Percentiles rank a stretch among this genome's conserved stretches.
Evolutionary conservation across 2,329 filamentous ascomycete genomes (phyloP).

Genomic region (Coccinonectria pachysandricola): DNA sequence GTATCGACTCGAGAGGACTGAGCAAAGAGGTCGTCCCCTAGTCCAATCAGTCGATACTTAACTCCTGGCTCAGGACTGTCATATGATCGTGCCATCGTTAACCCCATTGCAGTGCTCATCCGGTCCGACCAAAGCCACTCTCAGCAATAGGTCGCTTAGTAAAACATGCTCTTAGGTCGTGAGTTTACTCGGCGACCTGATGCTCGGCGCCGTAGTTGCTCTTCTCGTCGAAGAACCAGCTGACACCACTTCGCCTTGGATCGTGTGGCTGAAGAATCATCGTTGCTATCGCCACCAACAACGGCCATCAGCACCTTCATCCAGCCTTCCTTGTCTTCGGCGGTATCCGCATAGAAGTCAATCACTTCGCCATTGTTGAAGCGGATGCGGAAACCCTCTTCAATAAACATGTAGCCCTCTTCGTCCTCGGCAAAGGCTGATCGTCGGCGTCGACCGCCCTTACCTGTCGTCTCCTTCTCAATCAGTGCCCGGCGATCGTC

Average conservation of each 20-base stretch:
- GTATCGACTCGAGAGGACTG: conserved; percentile 9
- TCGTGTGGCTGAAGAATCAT: conserved; percentile 31
- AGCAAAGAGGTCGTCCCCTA: conserved; percentile 16
- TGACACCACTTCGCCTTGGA: conserved; percentile 56
- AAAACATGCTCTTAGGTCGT: conserved; percentile 47
- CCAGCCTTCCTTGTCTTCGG: conserved; percentile 84
- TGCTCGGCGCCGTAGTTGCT: conserved; percentile 43
- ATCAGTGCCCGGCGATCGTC: conserved; percentile 80
- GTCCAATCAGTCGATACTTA: conserved; percentile 12
- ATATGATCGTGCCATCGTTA: conserved; percentile 10
- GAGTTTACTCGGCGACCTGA: conserved; percentile 44
- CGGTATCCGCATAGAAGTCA: conserved; percentile 92
- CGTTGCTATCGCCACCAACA: conserved; percentile 45
- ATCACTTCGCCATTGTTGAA: conserved; percentile 98
- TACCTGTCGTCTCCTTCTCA: conserved; percentile 71
- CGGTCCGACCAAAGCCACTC: conserved; percentile 2
- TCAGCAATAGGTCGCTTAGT: conserved; percentile 26
- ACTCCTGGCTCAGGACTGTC: conserved; percentile 19
- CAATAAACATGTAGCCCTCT: conserved; percentile 98
- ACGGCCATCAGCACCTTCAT: conserved; percentile 77
- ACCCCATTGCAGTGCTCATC: conserved; percentile 11
- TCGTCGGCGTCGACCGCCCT: conserved; percentile 70
- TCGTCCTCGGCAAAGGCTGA: conserved; percentile 97
- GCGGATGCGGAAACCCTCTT: conserved; percentile 96
- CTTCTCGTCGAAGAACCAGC: conserved; percentile 53